A percentile compares a stretch with the other conserved stretches of the same genome.
Conservation (phyloP, 2,329 filamentous ascomycete species). For the Setomelanomma holmii region DNA sequence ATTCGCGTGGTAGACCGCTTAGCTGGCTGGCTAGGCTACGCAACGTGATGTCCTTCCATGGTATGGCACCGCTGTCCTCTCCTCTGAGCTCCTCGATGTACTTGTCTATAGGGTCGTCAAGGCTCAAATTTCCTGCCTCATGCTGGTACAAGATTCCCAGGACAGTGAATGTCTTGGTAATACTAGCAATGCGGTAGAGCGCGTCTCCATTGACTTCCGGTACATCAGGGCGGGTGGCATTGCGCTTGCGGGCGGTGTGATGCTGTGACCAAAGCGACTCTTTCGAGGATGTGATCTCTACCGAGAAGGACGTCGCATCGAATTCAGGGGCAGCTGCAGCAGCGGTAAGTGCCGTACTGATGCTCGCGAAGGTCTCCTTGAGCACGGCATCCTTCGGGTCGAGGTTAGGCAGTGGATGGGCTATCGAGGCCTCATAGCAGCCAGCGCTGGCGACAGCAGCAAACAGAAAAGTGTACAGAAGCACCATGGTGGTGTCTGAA, state of each 20-base stretch:
- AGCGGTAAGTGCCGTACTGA: conserved; percentile 32
- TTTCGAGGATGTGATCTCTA: conserved; percentile 50
- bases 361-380: conserved; percentile 36
- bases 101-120: conserved; percentile 43
- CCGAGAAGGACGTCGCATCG: conserved; percentile 48
- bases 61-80: conserved; percentile 37
- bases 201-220: conserved; percentile 47
- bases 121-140: conserved; percentile 40
- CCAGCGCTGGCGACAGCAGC: conserved; percentile 21
- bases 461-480: conserved; percentile 11
- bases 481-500: conserved; percentile 19
- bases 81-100: conserved; percentile 42
- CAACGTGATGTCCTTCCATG: conserved; percentile 54
- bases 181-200: conserved; percentile 51
- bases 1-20: conserved; percentile 52
- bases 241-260: conserved; percentile 48
- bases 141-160: conserved; percentile 43
- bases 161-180: conserved; percentile 46
- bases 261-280: conserved; percentile 48
- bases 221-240: conserved; percentile 47
- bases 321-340: conserved; percentile 39
- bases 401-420: conserved; percentile 47
- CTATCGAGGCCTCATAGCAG: conserved; percentile 49
- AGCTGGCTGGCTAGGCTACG: conserved; percentile 53
- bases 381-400: conserved; percentile 36